These are phyloP conservation scores for Jacaranda copaia DNA, from an alignment of 257 asterid genomes.

Conservation along the genomic window DNA sequence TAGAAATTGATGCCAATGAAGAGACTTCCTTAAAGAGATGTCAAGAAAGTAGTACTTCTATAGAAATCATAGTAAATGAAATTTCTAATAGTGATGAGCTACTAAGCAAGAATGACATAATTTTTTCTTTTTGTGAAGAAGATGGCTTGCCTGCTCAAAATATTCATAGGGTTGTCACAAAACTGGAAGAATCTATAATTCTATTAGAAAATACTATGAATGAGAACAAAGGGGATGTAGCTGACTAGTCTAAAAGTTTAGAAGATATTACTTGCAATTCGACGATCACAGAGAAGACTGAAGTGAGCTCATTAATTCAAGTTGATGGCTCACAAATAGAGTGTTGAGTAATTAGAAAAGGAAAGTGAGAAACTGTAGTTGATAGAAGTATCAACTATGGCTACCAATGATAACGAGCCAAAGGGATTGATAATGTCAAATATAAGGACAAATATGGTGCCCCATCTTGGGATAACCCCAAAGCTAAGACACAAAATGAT, in stretches of 20 bases:
- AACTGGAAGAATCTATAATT: slow-evolving; percentile 29
- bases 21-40: slow-evolving; percentile 17
- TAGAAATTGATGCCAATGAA: slow-evolving; percentile 24
- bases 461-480: no score
- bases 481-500: no score
- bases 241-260: no score
- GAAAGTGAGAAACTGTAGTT: slow-evolving; percentile 28
- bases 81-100: not conserved
- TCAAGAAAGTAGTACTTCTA: slow-evolving; percentile 11
- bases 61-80: not conserved
- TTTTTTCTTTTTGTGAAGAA: slow-evolving; percentile 31
- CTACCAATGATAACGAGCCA: slow-evolving; percentile 12
- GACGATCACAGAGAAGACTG: slow-evolving; percentile 29
- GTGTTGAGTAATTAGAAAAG: slow-evolving; percentile 29
- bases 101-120: not conserved
- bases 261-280: no score
- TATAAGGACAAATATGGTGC: slow-evolving; percentile 24
- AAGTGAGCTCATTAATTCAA: slow-evolving; percentile 28
- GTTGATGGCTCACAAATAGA: no score
- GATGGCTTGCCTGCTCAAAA: slow-evolving; percentile 8
- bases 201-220: slow-evolving; percentile 9
- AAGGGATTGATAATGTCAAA: slow-evolving; percentile 13
- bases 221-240: no score
- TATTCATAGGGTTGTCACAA: not conserved
- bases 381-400: slow-evolving; percentile 20